Conservation (phyloP, 148 eudicot species). For the Rhododendron ovatum region DNA sequence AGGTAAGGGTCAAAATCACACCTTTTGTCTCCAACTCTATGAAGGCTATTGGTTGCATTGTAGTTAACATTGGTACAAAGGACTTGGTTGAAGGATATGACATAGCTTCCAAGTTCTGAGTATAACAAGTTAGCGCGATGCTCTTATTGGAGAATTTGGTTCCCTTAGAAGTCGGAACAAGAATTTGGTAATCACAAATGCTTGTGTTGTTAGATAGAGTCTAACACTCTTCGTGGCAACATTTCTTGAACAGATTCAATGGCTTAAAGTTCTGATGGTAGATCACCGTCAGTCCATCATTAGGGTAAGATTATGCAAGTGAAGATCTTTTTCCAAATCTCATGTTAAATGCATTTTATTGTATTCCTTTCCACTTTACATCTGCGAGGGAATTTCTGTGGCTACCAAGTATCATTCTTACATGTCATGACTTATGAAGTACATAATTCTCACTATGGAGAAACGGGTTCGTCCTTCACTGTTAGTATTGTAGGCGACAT, state of each 20-base stretch:
- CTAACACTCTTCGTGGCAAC: background rate
- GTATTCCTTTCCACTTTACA: too few relatives aligned
- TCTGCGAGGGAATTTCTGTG: background rate
- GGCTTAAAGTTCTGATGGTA: background rate
- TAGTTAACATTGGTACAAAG: too few relatives aligned
- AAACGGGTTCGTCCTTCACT: background rate
- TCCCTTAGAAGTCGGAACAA: background rate
- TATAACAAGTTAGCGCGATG: background rate
- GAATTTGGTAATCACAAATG: background rate
- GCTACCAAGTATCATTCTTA: background rate
- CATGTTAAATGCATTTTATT: too few relatives aligned
- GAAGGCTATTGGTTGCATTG: too few relatives aligned
- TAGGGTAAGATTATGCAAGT: too few relatives aligned
- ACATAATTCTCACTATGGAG: background rate
- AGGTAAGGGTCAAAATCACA: too few relatives aligned
- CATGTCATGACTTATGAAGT: background rate
- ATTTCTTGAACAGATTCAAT: background rate
- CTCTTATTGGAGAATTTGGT: background rate
- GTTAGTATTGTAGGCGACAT: too few relatives aligned
- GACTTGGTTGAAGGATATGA: too few relatives aligned
- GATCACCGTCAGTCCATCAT: too few relatives aligned
- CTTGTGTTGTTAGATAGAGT: background rate
- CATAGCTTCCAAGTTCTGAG: too few relatives aligned
- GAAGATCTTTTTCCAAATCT: too few relatives aligned
- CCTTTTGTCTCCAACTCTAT: too few relatives aligned